A percentile compares a stretch with the other conserved stretches of the same genome.
Evolutionary conservation across 257 asterid species (phyloP).

Genomic region (Galeopsis tetrahit): DNA sequence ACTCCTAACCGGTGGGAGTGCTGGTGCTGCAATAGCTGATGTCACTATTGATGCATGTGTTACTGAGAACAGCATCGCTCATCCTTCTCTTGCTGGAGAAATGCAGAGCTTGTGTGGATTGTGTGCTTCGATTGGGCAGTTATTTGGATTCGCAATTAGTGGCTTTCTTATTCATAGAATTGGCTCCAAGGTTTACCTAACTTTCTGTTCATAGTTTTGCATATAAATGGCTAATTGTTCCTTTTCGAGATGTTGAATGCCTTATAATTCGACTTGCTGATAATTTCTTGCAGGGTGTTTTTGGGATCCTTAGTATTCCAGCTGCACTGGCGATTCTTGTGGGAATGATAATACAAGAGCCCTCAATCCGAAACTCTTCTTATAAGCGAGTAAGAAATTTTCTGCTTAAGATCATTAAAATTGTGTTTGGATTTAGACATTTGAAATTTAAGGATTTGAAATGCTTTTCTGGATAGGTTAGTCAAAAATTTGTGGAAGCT

Average conservation of each 20-base stretch:
- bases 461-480: slow-evolving; percentile 51
- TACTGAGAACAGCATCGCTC: slow-evolving; percentile 81
- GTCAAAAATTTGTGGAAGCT: slow-evolving; percentile 67
- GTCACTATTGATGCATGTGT: slow-evolving; percentile 96
- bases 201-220: not conserved
- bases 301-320: slow-evolving; percentile 63
- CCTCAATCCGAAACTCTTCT: slow-evolving; percentile 46
- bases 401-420: slow-evolving; percentile 23
- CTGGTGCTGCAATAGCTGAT: slow-evolving; percentile 88
- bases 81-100: slow-evolving; percentile 89
- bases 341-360: slow-evolving; percentile 58
- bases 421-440: slow-evolving; percentile 1
- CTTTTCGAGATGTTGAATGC: not conserved
- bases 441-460: slow-evolving; percentile 4
- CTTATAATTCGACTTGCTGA: slow-evolving; percentile 17
- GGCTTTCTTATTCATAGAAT: slow-evolving; percentile 73
- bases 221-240: not conserved
- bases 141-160: slow-evolving; percentile 72
- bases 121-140: slow-evolving; percentile 81
- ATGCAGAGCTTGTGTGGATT: slow-evolving; percentile 90
- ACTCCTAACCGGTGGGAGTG: slow-evolving; percentile 75
- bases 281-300: slow-evolving; percentile 46
- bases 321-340: slow-evolving; percentile 57
- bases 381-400: slow-evolving; percentile 49
- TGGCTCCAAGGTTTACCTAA: slow-evolving; percentile 63